Conservation (phyloP, 2,329 filamentous ascomycete genomes). For the Trichophyton benhamiae region DNA sequence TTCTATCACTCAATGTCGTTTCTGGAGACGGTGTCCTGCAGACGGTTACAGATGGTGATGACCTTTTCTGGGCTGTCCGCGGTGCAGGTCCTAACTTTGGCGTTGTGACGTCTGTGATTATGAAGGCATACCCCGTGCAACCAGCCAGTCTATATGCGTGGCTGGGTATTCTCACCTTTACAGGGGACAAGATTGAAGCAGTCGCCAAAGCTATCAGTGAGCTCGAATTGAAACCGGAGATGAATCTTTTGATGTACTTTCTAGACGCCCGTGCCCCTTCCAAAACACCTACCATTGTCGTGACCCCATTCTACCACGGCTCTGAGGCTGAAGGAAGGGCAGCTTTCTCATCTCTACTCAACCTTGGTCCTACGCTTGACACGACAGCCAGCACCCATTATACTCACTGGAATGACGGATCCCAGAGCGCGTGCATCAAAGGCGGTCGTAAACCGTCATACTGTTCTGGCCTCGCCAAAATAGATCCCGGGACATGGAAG, state of each 20-base stretch:
- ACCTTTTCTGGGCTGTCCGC: slow-evolving; percentile 45
- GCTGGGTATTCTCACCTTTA: background rate
- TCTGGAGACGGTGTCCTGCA: slow-evolving; percentile 37
- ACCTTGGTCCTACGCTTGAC: slow-evolving; percentile 8
- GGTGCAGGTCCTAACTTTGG: slow-evolving; percentile 50
- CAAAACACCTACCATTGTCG: slow-evolving; percentile 12
- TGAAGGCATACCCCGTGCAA: slow-evolving; percentile 15
- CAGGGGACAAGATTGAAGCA: background rate
- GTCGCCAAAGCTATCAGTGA: slow-evolving; percentile 16
- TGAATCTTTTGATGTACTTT: background rate
- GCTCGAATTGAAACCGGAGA: slow-evolving; percentile 19
- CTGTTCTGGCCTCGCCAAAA: slow-evolving; percentile 12
- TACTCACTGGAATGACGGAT: slow-evolving; percentile 29
- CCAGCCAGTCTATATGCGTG: slow-evolving; percentile 19
- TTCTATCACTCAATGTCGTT: slow-evolving; percentile 41
- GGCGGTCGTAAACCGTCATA: background rate
- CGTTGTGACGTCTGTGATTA: slow-evolving; percentile 38
- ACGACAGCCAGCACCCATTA: slow-evolving; percentile 23
- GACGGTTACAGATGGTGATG: slow-evolving; percentile 24
- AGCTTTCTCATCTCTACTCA: background rate
- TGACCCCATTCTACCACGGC: slow-evolving; percentile 21
- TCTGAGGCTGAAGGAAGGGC: background rate
- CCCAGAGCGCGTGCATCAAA: background rate
- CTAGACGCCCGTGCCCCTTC: slow-evolving; percentile 11
- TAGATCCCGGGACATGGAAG: slow-evolving; percentile 15